These are phyloP conservation scores for Mucor racemosus DNA, from an alignment of 371 early-diverging fungal genomes.

Conservation along the genomic window DNA sequence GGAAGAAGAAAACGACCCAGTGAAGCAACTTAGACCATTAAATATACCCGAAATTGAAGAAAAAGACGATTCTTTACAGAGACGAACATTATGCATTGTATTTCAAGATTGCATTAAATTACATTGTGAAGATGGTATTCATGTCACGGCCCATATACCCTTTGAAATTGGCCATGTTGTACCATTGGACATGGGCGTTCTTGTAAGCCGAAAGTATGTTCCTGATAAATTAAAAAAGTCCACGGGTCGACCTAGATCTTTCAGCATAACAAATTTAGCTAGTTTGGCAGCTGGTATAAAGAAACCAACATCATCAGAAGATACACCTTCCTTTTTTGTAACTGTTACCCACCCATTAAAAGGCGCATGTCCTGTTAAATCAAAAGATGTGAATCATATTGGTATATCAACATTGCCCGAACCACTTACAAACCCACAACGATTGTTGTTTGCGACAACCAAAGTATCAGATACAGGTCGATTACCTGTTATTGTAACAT, in stretches of 20 bases:
- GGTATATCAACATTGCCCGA: not conserved
- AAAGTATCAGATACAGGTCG: conserved; percentile 7
- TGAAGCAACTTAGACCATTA: not conserved
- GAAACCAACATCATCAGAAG: conserved; percentile 4
- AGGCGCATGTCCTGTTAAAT: conserved; percentile 20
- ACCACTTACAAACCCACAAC: conserved; percentile 11
- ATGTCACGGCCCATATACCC: conserved; percentile 16
- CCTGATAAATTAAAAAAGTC: not conserved
- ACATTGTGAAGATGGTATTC: conserved; percentile 19
- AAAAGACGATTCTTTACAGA: conserved; percentile 1
- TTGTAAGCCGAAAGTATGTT: conserved; percentile 17
- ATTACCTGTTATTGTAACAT: conserved; percentile 24
- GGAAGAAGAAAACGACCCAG: conserved; percentile 3
- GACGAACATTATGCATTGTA: conserved; percentile 25
- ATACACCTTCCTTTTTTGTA: conserved; percentile 22
- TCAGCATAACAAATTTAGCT: not conserved
- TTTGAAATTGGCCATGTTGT: conserved; percentile 26
- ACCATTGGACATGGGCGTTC: conserved; percentile 22
- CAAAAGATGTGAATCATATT: conserved; percentile 6
- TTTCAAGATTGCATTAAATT: conserved; percentile 19
- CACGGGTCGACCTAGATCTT: not conserved
- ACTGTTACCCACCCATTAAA: conserved; percentile 23
- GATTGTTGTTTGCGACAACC: conserved; percentile 18
- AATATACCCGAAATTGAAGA: conserved; percentile 6
- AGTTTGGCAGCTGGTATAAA: not conserved